These are phyloP conservation scores for Setaria viridis DNA, from an alignment of 202 grass and related monocot genomes.

Conservation along the genomic window DNA sequence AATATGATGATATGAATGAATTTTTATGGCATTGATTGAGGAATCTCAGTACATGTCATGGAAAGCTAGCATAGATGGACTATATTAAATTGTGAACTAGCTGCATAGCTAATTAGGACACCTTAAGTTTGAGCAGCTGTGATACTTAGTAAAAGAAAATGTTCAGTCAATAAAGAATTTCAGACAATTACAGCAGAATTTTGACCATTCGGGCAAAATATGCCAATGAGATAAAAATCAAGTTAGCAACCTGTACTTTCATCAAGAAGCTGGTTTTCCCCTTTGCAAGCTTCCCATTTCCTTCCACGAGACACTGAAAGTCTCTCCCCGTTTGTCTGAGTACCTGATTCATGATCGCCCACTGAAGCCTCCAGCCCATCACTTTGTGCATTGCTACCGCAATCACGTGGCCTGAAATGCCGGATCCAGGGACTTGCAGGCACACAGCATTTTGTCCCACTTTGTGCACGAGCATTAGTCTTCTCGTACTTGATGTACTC, in stretches of 20 bases:
- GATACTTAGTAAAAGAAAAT: not conserved
- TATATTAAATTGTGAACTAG: conserved; percentile 8
- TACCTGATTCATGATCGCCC: conserved; percentile 54
- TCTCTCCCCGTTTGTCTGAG: conserved; percentile 48
- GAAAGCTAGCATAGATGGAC: not conserved
- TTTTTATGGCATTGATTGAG: not conserved
- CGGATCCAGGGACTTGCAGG: conserved; percentile 59
- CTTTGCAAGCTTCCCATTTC: conserved; percentile 49
- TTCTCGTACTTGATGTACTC: conserved; percentile 56
- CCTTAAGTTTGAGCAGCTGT: not conserved
- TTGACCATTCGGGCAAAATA: not conserved
- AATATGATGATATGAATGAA: not conserved
- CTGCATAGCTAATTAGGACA: conserved; percentile 12
- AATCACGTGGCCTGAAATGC: conserved; percentile 51
- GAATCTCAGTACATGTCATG: not conserved
- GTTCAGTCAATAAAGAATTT: not conserved
- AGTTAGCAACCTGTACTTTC: conserved; percentile 58
- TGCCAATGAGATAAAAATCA: conserved; percentile 25
- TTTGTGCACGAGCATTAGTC: conserved; percentile 10
- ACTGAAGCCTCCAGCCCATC: conserved; percentile 26
- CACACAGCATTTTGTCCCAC: conserved; percentile 2
- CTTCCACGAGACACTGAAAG: conserved; percentile 35
- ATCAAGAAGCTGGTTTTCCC: conserved; percentile 21
- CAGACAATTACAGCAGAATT: not conserved
- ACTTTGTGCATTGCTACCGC: conserved; percentile 31